phyloP scores from a whole-genome alignment of 345 rosid genomes.

The Hibiscus syriacus region DNA sequence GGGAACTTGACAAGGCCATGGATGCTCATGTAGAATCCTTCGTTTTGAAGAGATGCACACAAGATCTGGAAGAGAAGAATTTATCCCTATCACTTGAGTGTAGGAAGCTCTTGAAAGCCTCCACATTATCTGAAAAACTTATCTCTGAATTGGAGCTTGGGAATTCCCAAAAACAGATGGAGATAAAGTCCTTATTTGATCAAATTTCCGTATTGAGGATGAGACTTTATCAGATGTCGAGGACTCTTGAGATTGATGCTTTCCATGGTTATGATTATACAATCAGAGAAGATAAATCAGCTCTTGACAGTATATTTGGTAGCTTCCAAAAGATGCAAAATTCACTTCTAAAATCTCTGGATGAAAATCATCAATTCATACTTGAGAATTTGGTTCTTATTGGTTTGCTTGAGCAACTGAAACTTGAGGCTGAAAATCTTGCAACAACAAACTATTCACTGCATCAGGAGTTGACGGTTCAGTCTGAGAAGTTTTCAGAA shows the following conservation, averaged over 20 bases:
- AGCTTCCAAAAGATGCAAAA: constrained; percentile 50
- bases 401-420: constrained; percentile 54
- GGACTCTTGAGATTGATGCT: constrained; percentile 39
- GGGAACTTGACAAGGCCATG: constrained; percentile 55
- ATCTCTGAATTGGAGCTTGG: constrained; percentile 48
- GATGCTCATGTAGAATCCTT: constrained; percentile 56
- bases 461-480: constrained; percentile 39
- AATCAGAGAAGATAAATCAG: constrained; percentile 33
- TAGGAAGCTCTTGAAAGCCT: constrained; percentile 45
- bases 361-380: constrained; percentile 45
- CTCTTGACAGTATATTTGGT: constrained; percentile 28
- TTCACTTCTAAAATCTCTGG: too few relatives aligned
- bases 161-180: constrained; percentile 41
- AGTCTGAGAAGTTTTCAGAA: constrained; percentile 32
- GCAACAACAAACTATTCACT: constrained; percentile 38
- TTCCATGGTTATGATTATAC: constrained; percentile 25
- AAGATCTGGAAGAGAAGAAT: constrained; percentile 56
- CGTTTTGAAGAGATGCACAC: constrained; percentile 51
- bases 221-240: constrained; percentile 45
- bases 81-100: constrained; percentile 45
- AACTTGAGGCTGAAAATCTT: constrained; percentile 51
- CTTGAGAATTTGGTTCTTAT: constrained; percentile 57
- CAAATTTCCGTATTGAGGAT: constrained; percentile 41
- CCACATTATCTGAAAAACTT: constrained; percentile 47
- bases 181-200: constrained; percentile 43